These are phyloP conservation scores for Combretum micranthum DNA, from an alignment of 345 rosid species.

Conservation along the genomic window DNA sequence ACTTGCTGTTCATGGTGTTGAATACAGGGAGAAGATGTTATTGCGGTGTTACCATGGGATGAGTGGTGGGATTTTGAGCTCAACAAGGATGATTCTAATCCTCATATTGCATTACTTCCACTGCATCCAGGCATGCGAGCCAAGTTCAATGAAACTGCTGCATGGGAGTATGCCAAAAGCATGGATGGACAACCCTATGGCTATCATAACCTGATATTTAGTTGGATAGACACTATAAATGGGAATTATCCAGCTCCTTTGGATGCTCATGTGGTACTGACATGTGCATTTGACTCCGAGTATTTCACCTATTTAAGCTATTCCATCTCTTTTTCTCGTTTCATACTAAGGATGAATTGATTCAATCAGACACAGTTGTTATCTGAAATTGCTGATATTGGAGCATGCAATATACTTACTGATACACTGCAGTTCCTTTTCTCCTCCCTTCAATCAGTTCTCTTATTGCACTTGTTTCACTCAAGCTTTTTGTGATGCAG, in stretches of 20 bases:
- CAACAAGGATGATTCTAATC: constrained; percentile 81
- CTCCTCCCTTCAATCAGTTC: too few species aligned
- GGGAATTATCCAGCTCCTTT: constrained; percentile 95
- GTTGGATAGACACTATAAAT: constrained; percentile 91
- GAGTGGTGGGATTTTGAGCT: constrained; percentile 99
- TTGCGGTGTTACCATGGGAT: constrained; percentile 87
- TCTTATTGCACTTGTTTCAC: background rate
- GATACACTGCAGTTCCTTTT: too few species aligned
- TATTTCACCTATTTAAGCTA: background rate
- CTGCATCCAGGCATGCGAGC: constrained; percentile 83
- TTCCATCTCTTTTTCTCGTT: background rate
- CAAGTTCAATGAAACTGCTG: constrained; percentile 84
- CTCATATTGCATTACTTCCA: constrained; percentile 90
- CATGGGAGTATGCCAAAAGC: constrained; percentile 92
- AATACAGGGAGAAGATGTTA: constrained; percentile 76
- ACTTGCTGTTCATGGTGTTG: background rate
- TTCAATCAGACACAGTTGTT: background rate
- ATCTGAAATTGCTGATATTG: too few species aligned
- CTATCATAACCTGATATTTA: constrained; percentile 94
- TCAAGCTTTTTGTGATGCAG: constrained; percentile 23
- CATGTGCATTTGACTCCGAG: background rate
- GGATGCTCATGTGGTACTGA: constrained; percentile 80
- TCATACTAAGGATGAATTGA: background rate
- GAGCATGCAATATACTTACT: too few species aligned
- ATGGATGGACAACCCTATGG: constrained; percentile 92